Conservation (phyloP, 2,329 filamentous ascomycete species). For the Penicillium sp. region DNA sequence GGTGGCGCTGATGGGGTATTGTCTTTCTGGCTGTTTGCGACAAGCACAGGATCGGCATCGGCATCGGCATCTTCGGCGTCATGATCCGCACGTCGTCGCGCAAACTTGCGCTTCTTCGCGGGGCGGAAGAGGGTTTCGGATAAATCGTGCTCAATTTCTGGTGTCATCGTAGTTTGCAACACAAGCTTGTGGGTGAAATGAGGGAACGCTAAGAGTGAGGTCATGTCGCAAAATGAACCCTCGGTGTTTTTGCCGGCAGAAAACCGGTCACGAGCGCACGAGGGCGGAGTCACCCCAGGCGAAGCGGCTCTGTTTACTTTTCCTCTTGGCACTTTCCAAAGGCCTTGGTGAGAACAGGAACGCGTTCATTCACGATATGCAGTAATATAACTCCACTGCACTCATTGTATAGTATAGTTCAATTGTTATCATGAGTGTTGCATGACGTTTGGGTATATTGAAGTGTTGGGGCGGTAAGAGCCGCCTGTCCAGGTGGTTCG, state of each 20-base stretch:
- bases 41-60: conserved; percentile 9
- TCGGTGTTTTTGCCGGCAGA: background rate
- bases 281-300: background rate
- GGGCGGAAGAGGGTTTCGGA: conserved; percentile 47
- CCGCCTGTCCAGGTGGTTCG: too few relatives aligned
- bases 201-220: conserved; percentile 11
- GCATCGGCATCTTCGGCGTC: conserved; percentile 20
- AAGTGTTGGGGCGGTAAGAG: too few relatives aligned
- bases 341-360: too few relatives aligned
- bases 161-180: conserved; percentile 28
- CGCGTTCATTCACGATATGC: too few relatives aligned
- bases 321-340: background rate
- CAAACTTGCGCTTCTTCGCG: conserved; percentile 53
- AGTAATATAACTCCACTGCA: too few relatives aligned
- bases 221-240: conserved; percentile 13
- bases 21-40: conserved; percentile 13
- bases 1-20: conserved; percentile 12
- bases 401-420: too few relatives aligned
- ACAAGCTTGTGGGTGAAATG: background rate
- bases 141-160: conserved; percentile 22
- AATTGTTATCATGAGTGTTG: too few relatives aligned
- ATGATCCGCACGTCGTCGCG: conserved; percentile 45
- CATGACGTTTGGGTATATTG: too few relatives aligned
- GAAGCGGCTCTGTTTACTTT: background rate
- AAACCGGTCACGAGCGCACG: background rate